Conservation (phyloP, 2,329 filamentous ascomycete genomes). For the Colletotrichum gloeosporioides region DNA sequence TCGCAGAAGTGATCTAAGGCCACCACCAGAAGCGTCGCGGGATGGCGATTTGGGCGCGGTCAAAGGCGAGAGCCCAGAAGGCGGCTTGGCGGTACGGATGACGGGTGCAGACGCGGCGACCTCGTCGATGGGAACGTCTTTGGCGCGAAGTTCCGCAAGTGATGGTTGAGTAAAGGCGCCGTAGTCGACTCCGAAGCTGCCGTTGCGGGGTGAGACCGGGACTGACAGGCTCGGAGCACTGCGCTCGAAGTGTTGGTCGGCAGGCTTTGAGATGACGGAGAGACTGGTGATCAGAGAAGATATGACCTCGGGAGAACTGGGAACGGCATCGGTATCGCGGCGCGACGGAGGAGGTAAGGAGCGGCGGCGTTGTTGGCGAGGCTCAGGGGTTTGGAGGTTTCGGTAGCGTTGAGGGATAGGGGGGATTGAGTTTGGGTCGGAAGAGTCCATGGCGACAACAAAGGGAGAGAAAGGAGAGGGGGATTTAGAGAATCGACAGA, state of each 20-base stretch:
- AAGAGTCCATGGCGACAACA: slow-evolving; percentile 20
- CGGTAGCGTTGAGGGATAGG: slow-evolving; percentile 24
- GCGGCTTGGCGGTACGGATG: slow-evolving; percentile 81
- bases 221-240: slow-evolving; percentile 41
- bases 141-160: slow-evolving; percentile 53
- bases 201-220: slow-evolving; percentile 44
- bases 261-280: slow-evolving; percentile 70
- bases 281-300: slow-evolving; percentile 73
- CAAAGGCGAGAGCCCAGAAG: slow-evolving; percentile 74
- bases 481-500: background rate
- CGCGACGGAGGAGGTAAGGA: slow-evolving; percentile 22
- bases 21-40: slow-evolving; percentile 50
- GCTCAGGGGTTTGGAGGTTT: slow-evolving; percentile 20
- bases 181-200: slow-evolving; percentile 77
- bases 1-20: slow-evolving; percentile 66
- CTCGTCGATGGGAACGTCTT: slow-evolving; percentile 59
- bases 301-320: slow-evolving; percentile 72
- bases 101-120: slow-evolving; percentile 71
- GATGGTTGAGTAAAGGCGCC: slow-evolving; percentile 64
- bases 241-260: slow-evolving; percentile 73
- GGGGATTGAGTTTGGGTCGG: slow-evolving; percentile 18
- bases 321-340: slow-evolving; percentile 35
- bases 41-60: slow-evolving; percentile 66
- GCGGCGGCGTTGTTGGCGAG: slow-evolving; percentile 2
- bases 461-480: background rate